Conservation (phyloP, 2,329 filamentous ascomycete genomes). For the Raffaelea albimanens region DNA sequence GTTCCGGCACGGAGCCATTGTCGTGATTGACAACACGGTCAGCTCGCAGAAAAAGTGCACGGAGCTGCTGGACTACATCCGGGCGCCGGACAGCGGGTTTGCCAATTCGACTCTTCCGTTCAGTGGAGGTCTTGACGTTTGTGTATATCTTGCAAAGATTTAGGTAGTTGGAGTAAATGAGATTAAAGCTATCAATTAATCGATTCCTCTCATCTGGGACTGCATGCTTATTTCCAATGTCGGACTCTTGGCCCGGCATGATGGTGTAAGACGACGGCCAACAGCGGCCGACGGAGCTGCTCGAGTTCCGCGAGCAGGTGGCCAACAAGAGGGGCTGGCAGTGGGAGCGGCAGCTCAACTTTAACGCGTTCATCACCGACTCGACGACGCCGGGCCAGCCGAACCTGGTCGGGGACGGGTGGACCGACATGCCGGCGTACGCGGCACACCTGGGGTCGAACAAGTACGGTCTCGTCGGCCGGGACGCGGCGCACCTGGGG, state of each 20-base stretch:
- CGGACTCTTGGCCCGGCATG: too few species aligned
- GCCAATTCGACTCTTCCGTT: conserved; percentile 14
- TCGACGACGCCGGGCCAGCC: conserved; percentile 20
- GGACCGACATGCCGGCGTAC: conserved; percentile 31
- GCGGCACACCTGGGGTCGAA: conserved; percentile 20
- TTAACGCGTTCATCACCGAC: conserved; percentile 26
- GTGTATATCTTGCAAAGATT: conserved; percentile 9
- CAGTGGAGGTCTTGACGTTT: conserved; percentile 12
- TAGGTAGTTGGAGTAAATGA: too few species aligned
- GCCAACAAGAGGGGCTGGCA: conserved; percentile 38
- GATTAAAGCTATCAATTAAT: too few species aligned
- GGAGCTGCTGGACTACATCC: conserved; percentile 28
- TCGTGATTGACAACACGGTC: conserved; percentile 30
- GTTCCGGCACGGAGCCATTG: conserved; percentile 23
- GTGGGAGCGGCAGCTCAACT: conserved; percentile 32
- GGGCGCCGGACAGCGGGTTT: conserved; percentile 30
- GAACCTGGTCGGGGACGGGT: conserved; percentile 40
- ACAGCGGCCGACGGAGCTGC: too few species aligned
- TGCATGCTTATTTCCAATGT: too few species aligned
- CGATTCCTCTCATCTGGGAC: too few species aligned
- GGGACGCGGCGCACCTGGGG: conserved; percentile 11
- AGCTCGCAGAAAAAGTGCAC: conserved; percentile 21
- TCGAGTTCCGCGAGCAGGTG: too few species aligned
- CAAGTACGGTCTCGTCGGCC: conserved; percentile 14
- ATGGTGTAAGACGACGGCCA: too few species aligned